These are phyloP conservation scores for Tricholoma hemisulphureum DNA, from an alignment of 768 basidiomycete species.

Conservation along the genomic window DNA sequence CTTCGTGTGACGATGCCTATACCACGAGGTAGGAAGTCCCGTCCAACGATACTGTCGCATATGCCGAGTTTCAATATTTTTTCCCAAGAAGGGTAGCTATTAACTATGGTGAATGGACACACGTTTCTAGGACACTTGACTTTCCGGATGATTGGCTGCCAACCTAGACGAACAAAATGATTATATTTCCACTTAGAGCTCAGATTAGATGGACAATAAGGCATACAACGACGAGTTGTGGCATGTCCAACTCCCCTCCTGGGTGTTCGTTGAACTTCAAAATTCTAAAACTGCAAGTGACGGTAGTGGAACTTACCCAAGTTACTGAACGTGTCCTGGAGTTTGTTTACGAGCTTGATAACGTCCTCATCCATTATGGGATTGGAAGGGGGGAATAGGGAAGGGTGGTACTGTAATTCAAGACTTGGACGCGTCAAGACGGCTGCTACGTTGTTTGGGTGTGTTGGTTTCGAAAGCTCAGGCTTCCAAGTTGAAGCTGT, in stretches of 20 bases:
- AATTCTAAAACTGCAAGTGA: conserved; percentile 2
- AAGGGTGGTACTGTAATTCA: background rate
- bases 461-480: background rate
- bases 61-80: background rate
- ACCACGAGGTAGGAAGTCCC: conserved; percentile 85
- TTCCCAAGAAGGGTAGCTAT: background rate
- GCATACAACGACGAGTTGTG: conserved; percentile 85
- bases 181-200: background rate
- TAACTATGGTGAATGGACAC: conserved; percentile 32
- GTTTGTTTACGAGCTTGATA: conserved; percentile 91
- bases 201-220: background rate
- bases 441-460: background rate
- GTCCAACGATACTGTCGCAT: conserved; percentile 83
- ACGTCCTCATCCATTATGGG: conserved; percentile 85
- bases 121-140: conserved; percentile 96
- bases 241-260: conserved; percentile 93
- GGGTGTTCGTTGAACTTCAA: conserved; percentile 10
- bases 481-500: too few relatives aligned
- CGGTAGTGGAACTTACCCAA: conserved; percentile 54
- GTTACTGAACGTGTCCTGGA: conserved; percentile 90
- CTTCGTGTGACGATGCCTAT: conserved; percentile 95
- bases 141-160: conserved; percentile 97
- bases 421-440: conserved; percentile 1
- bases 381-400: background rate
- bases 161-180: conserved; percentile 51